These are phyloP conservation scores for Xylaria polymorpha DNA, from an alignment of 2,329 filamentous ascomycete genomes.

Conservation along the genomic window DNA sequence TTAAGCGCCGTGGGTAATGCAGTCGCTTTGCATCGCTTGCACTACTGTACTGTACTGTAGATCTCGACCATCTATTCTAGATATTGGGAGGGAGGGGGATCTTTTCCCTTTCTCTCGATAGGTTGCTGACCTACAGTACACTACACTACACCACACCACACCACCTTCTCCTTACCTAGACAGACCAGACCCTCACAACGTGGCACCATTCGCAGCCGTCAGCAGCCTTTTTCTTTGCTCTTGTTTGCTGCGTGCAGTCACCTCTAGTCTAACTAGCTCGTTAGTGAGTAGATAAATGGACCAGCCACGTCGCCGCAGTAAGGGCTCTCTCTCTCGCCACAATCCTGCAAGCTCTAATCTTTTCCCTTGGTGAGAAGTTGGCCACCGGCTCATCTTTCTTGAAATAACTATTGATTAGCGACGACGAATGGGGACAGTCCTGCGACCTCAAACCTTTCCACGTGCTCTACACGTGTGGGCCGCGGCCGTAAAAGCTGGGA, in stretches of 20 bases:
- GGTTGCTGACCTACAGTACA: neutral
- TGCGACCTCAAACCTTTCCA: slow-evolving; percentile 4
- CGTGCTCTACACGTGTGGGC: slow-evolving; percentile 16
- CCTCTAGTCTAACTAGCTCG: neutral
- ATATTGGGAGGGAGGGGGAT: neutral
- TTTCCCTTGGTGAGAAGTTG: neutral
- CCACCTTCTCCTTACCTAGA: neutral
- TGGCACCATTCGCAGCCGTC: slow-evolving; percentile 30
- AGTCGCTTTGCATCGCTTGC: neutral
- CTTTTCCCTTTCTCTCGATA: no score
- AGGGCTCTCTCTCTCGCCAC: neutral
- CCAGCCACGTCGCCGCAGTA: slow-evolving; percentile 7
- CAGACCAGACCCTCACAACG: slow-evolving; percentile 6
- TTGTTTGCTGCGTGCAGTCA: slow-evolving; percentile 20
- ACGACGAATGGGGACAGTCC: slow-evolving; percentile 7
- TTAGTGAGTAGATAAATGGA: neutral
- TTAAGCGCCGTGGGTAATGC: slow-evolving; percentile 33
- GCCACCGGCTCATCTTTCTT: slow-evolving; percentile 15
- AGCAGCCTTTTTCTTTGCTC: slow-evolving; percentile 13
- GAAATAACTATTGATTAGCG: neutral
- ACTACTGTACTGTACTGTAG: no score
- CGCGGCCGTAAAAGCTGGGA: neutral
- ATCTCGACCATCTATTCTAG: neutral
- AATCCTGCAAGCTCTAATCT: slow-evolving; percentile 18
- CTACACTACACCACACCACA: neutral